These are phyloP conservation scores for Funneliformis mosseae DNA, from an alignment of 192 early-diverging fungal genomes.

Conservation along the genomic window DNA sequence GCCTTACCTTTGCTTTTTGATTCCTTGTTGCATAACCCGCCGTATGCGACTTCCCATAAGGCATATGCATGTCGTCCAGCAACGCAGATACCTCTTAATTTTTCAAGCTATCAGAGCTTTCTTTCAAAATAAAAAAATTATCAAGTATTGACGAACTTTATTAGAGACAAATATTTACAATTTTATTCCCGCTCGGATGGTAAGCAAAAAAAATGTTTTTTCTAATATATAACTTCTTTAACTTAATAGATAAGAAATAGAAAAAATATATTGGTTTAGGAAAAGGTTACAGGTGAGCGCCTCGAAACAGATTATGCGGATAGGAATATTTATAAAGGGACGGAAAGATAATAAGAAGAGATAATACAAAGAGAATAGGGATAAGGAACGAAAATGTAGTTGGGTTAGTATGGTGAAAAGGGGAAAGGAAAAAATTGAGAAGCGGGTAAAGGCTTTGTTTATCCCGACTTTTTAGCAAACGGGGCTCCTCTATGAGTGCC, in stretches of 20 bases:
- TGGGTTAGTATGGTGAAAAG: background rate
- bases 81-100: background rate
- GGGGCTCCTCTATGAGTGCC: slow-evolving; percentile 1
- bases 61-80: slow-evolving; percentile 37
- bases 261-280: background rate
- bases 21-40: slow-evolving; percentile 35
- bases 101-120: background rate
- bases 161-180: too few species aligned
- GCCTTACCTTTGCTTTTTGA: slow-evolving; percentile 48
- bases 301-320: slow-evolving; percentile 14
- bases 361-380: slow-evolving; percentile 17
- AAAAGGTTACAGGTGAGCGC: background rate
- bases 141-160: too few species aligned
- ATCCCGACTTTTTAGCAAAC: slow-evolving; percentile 7
- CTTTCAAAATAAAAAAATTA: too few species aligned
- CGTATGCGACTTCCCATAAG: slow-evolving; percentile 8
- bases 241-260: background rate
- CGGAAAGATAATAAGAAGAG: slow-evolving; percentile 20
- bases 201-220: too few species aligned
- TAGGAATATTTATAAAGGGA: background rate
- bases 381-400: background rate
- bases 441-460: slow-evolving; percentile 12
- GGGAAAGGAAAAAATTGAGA: background rate
- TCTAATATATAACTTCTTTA: too few species aligned
- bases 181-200: too few species aligned